Evolutionary conservation across 2,329 filamentous ascomycete genomes (phyloP).

Genomic region (Fusarium xyrophilum): DNA sequence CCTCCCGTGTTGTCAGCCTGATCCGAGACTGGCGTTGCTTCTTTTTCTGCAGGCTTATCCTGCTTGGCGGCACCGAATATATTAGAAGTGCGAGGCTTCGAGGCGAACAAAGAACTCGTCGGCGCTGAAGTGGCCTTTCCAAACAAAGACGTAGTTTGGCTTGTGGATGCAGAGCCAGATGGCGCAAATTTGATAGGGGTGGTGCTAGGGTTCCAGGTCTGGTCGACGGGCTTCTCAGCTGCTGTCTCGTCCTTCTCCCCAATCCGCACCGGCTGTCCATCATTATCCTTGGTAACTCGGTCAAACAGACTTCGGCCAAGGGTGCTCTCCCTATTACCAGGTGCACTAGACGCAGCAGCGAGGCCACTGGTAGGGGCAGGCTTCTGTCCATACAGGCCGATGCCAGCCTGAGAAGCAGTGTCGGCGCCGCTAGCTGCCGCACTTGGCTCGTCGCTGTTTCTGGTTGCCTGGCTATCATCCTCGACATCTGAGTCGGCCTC

Average conservation of each 20-base stretch:
- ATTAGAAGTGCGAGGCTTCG: conserved; percentile 48
- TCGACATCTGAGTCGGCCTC: conserved; percentile 54
- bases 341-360: conserved; percentile 46
- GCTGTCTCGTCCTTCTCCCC: conserved; percentile 38
- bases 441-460: conserved; percentile 53
- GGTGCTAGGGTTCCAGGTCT: conserved; percentile 54
- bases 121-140: conserved; percentile 41
- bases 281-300: conserved; percentile 58
- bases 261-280: conserved; percentile 58
- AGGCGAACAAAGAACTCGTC: conserved; percentile 47
- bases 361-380: conserved; percentile 41
- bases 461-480: conserved; percentile 51
- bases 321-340: conserved; percentile 54
- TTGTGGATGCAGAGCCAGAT: conserved; percentile 40
- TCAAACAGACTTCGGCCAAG: conserved; percentile 62
- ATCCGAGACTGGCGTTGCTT: conserved; percentile 36
- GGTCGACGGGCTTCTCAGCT: conserved; percentile 44
- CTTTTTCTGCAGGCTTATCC: conserved; percentile 41
- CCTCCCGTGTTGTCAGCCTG: conserved; percentile 46
- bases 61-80: conserved; percentile 49
- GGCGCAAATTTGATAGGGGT: conserved; percentile 63
- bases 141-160: conserved; percentile 45
- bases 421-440: conserved; percentile 52
- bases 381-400: conserved; percentile 42
- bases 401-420: conserved; percentile 47